Base-by-base conservation (phyloP, 768 basidiomycete genomes). In the Suillus americanus region DNA sequence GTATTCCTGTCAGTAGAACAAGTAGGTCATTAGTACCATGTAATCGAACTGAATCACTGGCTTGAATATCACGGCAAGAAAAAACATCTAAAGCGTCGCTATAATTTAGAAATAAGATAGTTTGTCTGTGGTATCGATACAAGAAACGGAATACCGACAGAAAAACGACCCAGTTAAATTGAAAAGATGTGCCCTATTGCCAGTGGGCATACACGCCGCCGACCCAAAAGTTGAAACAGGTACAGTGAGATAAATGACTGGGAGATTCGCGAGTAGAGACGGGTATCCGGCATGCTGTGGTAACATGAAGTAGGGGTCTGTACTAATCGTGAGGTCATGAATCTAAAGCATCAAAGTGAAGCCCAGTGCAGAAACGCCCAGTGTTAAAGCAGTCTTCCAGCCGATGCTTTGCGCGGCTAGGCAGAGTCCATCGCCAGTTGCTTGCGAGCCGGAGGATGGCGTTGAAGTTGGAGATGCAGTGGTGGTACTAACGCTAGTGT, bases 331-430 rank as follows among this genome's bases (percentile, higher is more conserved):
- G 50, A 62, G 30, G 25, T 46, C 37, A 8, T 53, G 20, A 37
- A 57, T 48, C 64, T 76, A 75, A 55, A 68, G 63, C 59, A 67
- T 38, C 25, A 62, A 20, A 3, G 33, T 3, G 62, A 75, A 72
- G 12, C 68, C 69, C 41, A 73, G 5, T 3, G 66, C 70, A 35
- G 70, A 67, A 12, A 72, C 40, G n/a, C 60, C 66, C 9, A 75
- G 68, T 5, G 40, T 65, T 23, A 72, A 62, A 51, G 53, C 67
- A 20, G 68, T 63, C 48, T 64, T 72, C 60, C 65, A 65, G 63
- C 68, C 30, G 37, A 66, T 23, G 12, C 23, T 62, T 7, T 66
- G 66, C 20, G 45, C 20, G 18, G 66, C 61, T 10, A 57, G 23
- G 50, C 37, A 12, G 35, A 64, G 25, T 33, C 38, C 23, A 12